Conservation (phyloP, 306 rosid species). For the Quercus wislizeni region DNA sequence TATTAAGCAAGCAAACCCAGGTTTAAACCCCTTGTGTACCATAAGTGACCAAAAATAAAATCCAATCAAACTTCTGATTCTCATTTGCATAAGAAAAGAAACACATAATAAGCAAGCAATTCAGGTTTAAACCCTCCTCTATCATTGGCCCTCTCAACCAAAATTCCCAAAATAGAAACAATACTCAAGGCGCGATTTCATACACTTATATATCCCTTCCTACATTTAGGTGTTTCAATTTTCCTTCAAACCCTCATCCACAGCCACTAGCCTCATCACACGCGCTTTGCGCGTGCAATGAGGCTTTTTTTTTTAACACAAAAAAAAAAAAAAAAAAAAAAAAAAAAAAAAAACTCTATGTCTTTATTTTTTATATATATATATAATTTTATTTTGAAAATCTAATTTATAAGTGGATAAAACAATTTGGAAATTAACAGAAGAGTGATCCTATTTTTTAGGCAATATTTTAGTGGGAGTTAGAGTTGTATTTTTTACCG, state of each 20-base stretch:
- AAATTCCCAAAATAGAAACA: not conserved
- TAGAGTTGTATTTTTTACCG: too few species aligned
- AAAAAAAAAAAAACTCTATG: too few species aligned
- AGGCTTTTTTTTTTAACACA: too few species aligned
- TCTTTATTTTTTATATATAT: too few species aligned
- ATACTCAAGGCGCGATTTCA: too few species aligned
- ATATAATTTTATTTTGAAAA: too few species aligned
- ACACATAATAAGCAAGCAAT: conserved; percentile 17
- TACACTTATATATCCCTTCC: not conserved
- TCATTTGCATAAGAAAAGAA: not conserved
- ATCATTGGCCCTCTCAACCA: not conserved
- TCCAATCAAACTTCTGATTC: not conserved
- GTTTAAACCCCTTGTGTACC: conserved; percentile 13
- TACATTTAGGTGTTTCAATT: conserved; percentile 1
- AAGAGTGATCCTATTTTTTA: too few species aligned
- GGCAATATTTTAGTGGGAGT: too few species aligned
- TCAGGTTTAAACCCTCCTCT: conserved; percentile 27
- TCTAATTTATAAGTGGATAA: too few species aligned
- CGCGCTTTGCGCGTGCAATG: too few species aligned
- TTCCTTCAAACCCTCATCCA: conserved; percentile 17
- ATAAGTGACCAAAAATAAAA: not conserved
- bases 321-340: too few species aligned
- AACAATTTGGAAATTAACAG: too few species aligned
- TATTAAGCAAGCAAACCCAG: conserved; percentile 31
- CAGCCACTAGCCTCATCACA: not conserved